These are phyloP conservation scores for Elsinoe perseae DNA, from an alignment of 2,329 filamentous ascomycete genomes.

Conservation along the genomic window DNA sequence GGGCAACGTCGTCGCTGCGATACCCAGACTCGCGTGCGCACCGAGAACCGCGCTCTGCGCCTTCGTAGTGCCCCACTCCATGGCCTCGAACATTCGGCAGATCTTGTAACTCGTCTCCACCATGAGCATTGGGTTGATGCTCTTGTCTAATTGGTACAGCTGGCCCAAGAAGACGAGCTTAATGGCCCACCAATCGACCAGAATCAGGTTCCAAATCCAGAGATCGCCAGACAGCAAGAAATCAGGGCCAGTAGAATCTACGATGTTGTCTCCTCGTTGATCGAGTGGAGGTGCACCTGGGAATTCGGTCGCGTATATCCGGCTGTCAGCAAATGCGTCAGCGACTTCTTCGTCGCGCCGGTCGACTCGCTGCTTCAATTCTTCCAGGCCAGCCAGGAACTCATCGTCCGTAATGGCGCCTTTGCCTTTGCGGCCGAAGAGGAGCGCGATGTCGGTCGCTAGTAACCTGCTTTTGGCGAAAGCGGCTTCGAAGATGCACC, in stretches of 20 bases:
- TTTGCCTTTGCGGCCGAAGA: slow-evolving; percentile 63
- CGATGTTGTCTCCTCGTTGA: slow-evolving; percentile 53
- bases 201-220: slow-evolving; percentile 66
- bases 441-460: slow-evolving; percentile 68
- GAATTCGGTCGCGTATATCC: slow-evolving; percentile 58
- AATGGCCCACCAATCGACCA: slow-evolving; percentile 70
- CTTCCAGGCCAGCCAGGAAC: slow-evolving; percentile 53
- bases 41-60: slow-evolving; percentile 64
- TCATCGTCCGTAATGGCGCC: slow-evolving; percentile 57
- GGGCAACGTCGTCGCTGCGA: slow-evolving; percentile 72
- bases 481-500: slow-evolving; percentile 55
- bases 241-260: slow-evolving; percentile 63
- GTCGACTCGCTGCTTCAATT: slow-evolving; percentile 30
- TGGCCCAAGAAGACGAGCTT: slow-evolving; percentile 75
- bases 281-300: slow-evolving; percentile 40
- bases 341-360: slow-evolving; percentile 48
- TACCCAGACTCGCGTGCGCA: slow-evolving; percentile 66
- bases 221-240: slow-evolving; percentile 62
- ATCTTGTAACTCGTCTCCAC: slow-evolving; percentile 57
- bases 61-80: slow-evolving; percentile 62
- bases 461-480: slow-evolving; percentile 62
- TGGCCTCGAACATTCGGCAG: slow-evolving; percentile 71
- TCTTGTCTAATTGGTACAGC: slow-evolving; percentile 47
- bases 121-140: slow-evolving; percentile 44
- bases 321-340: slow-evolving; percentile 52